Conservation (phyloP, 805 yeast genomes). For the Wickerhamomyces queroliae region DNA sequence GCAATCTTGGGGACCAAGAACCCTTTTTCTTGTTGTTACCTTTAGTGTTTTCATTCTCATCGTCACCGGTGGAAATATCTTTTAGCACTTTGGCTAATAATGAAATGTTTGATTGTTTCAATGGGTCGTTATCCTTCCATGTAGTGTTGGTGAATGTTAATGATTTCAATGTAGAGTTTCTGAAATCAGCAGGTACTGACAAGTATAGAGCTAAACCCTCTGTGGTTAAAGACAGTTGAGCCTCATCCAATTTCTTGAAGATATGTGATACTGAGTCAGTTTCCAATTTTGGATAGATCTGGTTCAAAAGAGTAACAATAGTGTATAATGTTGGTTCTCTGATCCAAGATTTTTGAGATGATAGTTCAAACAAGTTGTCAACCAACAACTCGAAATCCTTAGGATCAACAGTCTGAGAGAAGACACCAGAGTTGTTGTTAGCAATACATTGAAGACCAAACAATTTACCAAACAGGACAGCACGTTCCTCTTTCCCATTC, state of each 20-base stretch:
- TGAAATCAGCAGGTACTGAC: slow-evolving; percentile 32
- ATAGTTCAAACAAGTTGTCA: slow-evolving; percentile 46
- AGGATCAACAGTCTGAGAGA: slow-evolving; percentile 10
- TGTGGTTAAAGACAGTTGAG: slow-evolving; percentile 55
- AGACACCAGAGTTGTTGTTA: slow-evolving; percentile 28
- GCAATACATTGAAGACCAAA: slow-evolving; percentile 79
- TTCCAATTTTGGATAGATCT: slow-evolving; percentile 17
- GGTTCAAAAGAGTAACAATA: slow-evolving; percentile 46
- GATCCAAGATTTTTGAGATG: slow-evolving; percentile 73
- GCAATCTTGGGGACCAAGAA: slow-evolving; percentile 69
- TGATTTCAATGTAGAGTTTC: slow-evolving; percentile 5
- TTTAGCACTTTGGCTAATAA: slow-evolving; percentile 57
- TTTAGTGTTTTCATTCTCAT: slow-evolving; percentile 19
- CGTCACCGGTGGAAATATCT: slow-evolving; percentile 39
- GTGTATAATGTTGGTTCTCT: slow-evolving; percentile 77
- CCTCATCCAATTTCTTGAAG: slow-evolving; percentile 40
- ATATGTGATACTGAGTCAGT: slow-evolving; percentile 21
- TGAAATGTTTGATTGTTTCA: slow-evolving; percentile 62
- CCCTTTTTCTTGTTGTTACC: slow-evolving; percentile 46
- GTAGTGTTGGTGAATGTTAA: slow-evolving; percentile 16
- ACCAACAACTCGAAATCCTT: slow-evolving; percentile 36
- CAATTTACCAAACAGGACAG: slow-evolving; percentile 72
- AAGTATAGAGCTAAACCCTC: slow-evolving; percentile 79
- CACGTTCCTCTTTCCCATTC: slow-evolving; percentile 81
- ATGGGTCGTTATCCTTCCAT: slow-evolving; percentile 75